Evolutionary conservation across 768 basidiomycete species (phyloP).

Genomic region (Psilocybe cyanescens): DNA sequence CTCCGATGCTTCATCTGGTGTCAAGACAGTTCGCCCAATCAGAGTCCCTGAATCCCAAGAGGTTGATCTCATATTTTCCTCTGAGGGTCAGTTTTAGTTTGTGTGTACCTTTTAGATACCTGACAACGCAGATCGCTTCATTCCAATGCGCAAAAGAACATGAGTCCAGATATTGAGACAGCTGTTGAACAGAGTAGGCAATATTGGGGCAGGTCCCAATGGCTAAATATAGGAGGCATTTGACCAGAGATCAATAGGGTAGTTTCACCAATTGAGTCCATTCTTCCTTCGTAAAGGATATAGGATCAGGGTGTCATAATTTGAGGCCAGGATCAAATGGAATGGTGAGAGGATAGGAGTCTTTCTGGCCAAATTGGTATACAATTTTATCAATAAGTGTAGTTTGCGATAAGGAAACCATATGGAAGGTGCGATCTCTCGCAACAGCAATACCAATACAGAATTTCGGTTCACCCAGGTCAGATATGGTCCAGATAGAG

Average conservation of each 20-base stretch:
- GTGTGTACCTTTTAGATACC: slow-evolving; percentile 24
- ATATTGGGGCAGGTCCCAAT: no score
- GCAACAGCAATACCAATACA: slow-evolving; percentile 41
- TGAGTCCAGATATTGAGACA: slow-evolving; percentile 31
- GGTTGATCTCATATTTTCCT: slow-evolving; percentile 18
- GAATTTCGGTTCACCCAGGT: slow-evolving; percentile 33
- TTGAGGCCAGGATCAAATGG: slow-evolving; percentile 12
- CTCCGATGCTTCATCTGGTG: slow-evolving; percentile 24
- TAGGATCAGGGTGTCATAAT: slow-evolving; percentile 15
- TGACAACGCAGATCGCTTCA: slow-evolving; percentile 24
- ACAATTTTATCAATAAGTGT: slow-evolving; percentile 34
- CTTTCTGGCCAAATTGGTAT: slow-evolving; percentile 26
- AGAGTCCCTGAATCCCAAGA: slow-evolving; percentile 27
- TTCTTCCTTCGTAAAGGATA: background rate
- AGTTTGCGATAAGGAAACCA: slow-evolving; percentile 21
- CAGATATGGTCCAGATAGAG: slow-evolving; percentile 16
- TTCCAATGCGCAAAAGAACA: slow-evolving; percentile 29
- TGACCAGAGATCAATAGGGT: slow-evolving; percentile 19
- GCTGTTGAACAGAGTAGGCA: slow-evolving; percentile 17
- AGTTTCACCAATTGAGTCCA: slow-evolving; percentile 12
- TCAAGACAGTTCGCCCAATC: slow-evolving; percentile 29
- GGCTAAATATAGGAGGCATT: background rate
- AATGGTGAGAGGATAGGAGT: slow-evolving; percentile 18
- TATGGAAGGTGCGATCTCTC: slow-evolving; percentile 23
- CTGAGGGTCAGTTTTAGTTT: slow-evolving; percentile 18